Base-by-base conservation (phyloP, 2,329 filamentous ascomycete genomes). In the Biscogniauxia marginata region DNA sequence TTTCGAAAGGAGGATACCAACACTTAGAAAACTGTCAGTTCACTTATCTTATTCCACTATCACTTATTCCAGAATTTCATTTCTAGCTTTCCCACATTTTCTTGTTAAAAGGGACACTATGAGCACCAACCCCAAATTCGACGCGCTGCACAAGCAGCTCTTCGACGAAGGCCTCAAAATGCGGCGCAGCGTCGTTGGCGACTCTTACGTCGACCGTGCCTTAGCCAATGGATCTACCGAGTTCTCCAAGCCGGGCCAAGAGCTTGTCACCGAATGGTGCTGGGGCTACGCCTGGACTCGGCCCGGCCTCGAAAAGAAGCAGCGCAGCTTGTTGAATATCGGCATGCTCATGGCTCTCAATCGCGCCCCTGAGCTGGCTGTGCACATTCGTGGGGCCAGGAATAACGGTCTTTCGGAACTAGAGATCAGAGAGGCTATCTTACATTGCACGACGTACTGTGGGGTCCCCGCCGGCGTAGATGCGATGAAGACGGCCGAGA, bases 251-350 rank as follows among this genome's bases (percentile, higher is more conserved):
- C 81, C 85, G 0, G 82, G 83, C 62, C 85, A 88, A 70, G 81
- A 87, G 61, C 75, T 86, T 39, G 79, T 86, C 1, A 87, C 84
- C 0, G 84, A 87, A 71, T 82, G 77, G 67, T 83, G 81, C 72
- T 88, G 85, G 85, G 85, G 84, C 13, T 79, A 79, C 56, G 79
- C 81, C 22, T 89, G 85, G 85, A 81, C 81, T 3, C 79, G 85
- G 7, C 84, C 84, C 0, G 85, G 85, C 0, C 77, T 88, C 7
- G 79, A 82, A 34, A 78, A 80, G 57, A 85, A 87, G 68, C 80
- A 84, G 62, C 78, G 85, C 48, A 83, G 78, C 52, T 74, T 88
- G 53, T 72, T 88, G 52, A 87, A 23, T 30, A 83, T 88, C 49
- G 84, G 80, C 49, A 87, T 88, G 80, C 78, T 73, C 25, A 71